Evolutionary conservation across 1,284 basidiomycete genomes (phyloP).

Genomic region (Mycena sp.): DNA sequence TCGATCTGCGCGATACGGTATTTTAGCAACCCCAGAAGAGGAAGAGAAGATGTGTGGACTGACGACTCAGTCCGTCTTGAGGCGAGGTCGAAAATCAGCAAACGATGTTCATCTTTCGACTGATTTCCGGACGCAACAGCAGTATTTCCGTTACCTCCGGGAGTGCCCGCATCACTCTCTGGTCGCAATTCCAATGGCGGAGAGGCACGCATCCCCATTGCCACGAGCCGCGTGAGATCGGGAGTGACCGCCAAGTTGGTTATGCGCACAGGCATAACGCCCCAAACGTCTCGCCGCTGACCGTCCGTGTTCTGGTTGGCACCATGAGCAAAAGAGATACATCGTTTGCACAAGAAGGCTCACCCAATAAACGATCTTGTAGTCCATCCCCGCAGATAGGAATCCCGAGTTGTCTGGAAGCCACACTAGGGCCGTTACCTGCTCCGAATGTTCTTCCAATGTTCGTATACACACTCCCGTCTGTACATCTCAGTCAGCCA

Average conservation of each 20-base stretch:
- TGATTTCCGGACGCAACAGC: slow-evolving; percentile 44
- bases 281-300: slow-evolving; percentile 75
- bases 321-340: neutral
- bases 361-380: slow-evolving; percentile 91
- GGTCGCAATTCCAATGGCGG: slow-evolving; percentile 41
- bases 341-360: slow-evolving; percentile 36
- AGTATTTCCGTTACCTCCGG: slow-evolving; percentile 47
- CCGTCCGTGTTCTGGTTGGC: slow-evolving; percentile 75
- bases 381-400: slow-evolving; percentile 91
- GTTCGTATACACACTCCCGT: slow-evolving; percentile 73
- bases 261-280: slow-evolving; percentile 83
- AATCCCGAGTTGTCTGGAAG: slow-evolving; percentile 90
- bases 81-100: slow-evolving; percentile 81
- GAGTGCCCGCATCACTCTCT: slow-evolving; percentile 47
- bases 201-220: slow-evolving; percentile 74
- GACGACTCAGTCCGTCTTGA: slow-evolving; percentile 72
- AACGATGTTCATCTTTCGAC: slow-evolving; percentile 62
- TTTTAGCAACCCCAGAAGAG: too few relatives aligned
- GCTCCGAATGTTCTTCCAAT: slow-evolving; percentile 81
- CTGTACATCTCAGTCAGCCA: slow-evolving; percentile 47
- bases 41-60: too few relatives aligned
- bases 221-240: slow-evolving; percentile 85
- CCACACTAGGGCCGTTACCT: slow-evolving; percentile 90
- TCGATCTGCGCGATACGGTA: slow-evolving; percentile 56
- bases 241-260: slow-evolving; percentile 90